Evolutionary conservation across 2,329 filamentous ascomycete genomes (phyloP), one percentile per base, ranked within the genome.

Genomic region (Cladophialophora immunda): DNA sequence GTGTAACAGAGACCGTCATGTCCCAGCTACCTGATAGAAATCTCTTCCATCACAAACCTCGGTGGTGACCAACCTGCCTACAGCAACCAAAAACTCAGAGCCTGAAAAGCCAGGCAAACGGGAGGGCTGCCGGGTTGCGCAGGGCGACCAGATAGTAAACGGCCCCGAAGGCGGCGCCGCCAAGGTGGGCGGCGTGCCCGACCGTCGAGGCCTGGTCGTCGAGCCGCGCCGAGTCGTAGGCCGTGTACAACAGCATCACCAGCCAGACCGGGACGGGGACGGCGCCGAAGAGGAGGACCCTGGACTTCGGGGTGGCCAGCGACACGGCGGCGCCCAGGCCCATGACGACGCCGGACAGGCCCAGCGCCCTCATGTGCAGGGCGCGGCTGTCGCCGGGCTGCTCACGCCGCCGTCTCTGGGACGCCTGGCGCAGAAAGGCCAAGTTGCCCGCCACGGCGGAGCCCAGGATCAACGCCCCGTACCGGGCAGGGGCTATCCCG

Each of bases 161-260:
- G 13, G 53, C 64, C 22, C 67, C 67, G 29, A 61, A 63, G 9
- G 53, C 32, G 8, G 60, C 55, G 15, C 67, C 67, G 17, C 64
- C 67, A 15, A 69, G 36, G 34, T 69, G 67, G 15, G 67, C 64
- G 1, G 55, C 60, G 45, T 67, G 67, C 6, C 64, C 67, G 34
- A 34, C 52, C n/a, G 15, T 64, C 17, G 64, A 69, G 2, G 47
- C 47, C 8, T 27, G 22, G 32, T 53, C 58, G 17, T 64, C 64
- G 5, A 69, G 56, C 29, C 63, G 45, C 25, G 47, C 59, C 5
- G 50, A 53, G 52, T 69, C 67, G 47, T 34, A 69, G 13, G 45
- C 34, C 9, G 61, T 32, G 50, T 66, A 69, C 2, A 30, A n/a
- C 7, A 15, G 34, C 34, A 64, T 36, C 15, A 52, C 5, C n/a